Conservation (phyloP, 257 asterid genomes). For the Solanum tacnaense region DNA sequence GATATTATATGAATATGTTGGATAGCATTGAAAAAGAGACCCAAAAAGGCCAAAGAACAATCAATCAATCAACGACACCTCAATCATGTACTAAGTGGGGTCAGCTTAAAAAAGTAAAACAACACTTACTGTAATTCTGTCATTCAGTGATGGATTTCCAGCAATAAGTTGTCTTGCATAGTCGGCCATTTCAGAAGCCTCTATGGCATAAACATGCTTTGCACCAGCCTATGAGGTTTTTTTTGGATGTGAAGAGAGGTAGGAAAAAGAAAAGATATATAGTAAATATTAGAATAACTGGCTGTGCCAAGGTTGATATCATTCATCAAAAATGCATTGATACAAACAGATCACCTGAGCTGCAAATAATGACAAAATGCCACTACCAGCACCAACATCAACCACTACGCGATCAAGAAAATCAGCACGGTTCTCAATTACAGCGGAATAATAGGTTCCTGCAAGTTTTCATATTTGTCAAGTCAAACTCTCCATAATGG, state of each 20-base stretch:
- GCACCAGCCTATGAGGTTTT: slow-evolving; percentile 74
- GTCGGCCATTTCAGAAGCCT: slow-evolving; percentile 98
- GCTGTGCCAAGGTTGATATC: slow-evolving; percentile 6
- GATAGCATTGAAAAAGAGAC: neutral
- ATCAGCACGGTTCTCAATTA: slow-evolving; percentile 87
- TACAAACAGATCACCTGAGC: slow-evolving; percentile 64
- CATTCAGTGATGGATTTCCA: slow-evolving; percentile 68
- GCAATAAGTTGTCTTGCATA: slow-evolving; percentile 82
- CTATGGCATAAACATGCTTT: slow-evolving; percentile 96
- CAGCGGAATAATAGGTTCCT: slow-evolving; percentile 98
- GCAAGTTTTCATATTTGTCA: slow-evolving; percentile 6
- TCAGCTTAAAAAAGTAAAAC: neutral
- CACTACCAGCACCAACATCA: slow-evolving; percentile 99
- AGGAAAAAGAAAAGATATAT: neutral
- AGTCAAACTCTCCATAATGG: slow-evolving; percentile 1
- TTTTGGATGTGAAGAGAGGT: neutral
- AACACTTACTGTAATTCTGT: slow-evolving; percentile 70
- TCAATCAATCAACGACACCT: neutral
- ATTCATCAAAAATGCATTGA: neutral
- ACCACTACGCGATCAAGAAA: slow-evolving; percentile 76
- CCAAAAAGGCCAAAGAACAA: neutral
- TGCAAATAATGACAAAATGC: slow-evolving; percentile 95
- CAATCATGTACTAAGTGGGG: neutral
- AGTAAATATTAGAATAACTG: slow-evolving; percentile 4
- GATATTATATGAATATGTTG: neutral